Base-by-base conservation (phyloP, 2,329 filamentous ascomycete genomes). In the Sporothrix brasiliensis region DNA sequence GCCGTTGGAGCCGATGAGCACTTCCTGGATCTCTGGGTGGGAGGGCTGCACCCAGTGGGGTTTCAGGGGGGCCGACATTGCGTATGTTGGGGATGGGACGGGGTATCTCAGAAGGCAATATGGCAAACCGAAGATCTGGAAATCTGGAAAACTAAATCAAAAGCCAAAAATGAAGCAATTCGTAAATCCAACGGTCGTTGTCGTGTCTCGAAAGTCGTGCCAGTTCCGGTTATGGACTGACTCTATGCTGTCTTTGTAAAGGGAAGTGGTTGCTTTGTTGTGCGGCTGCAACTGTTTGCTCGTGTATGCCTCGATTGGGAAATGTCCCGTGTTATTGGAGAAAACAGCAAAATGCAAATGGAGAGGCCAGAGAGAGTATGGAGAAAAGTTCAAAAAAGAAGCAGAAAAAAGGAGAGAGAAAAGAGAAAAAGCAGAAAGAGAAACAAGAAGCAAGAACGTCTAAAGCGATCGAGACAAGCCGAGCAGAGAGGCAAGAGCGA, bases 31-130 rank as follows among this genome's bases (percentile, higher is more conserved):
- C 58, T 81, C 77, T 13, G 86, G 84, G 79, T 89, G 87, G 50
- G 87, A 89, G 70, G 87, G 87, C 77, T 86, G 87, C 6, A 78
- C 73, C 87, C 88, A 89, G 79, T 84, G 81, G 68, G 87, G 87
- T 72, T 79, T 85, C 68, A 89, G 79, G 68, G 87, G 86, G 70
- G 86, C 82, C 10, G 69, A 71, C 85, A 88, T 86, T 39, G 53
- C 69, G 71, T 24, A 7, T 41, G 53, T 21, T 27, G 68, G 24
- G 6, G 54, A 24, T n/a, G 39, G n/a, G 6, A 24, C 5, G 53
- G 52, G 63, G 63, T 66, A 66, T 66, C 63, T 66, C 16, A 14
- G 34, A 34, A 34, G 11, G 19, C 50, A 50, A 49, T 34, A 9
- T 34, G 34, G 41, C 11, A 44, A 44, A 61, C 27, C 6, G 16